Conservation (phyloP, 1,139 yeast genomes). For the Suhomyces yuchorum region DNA sequence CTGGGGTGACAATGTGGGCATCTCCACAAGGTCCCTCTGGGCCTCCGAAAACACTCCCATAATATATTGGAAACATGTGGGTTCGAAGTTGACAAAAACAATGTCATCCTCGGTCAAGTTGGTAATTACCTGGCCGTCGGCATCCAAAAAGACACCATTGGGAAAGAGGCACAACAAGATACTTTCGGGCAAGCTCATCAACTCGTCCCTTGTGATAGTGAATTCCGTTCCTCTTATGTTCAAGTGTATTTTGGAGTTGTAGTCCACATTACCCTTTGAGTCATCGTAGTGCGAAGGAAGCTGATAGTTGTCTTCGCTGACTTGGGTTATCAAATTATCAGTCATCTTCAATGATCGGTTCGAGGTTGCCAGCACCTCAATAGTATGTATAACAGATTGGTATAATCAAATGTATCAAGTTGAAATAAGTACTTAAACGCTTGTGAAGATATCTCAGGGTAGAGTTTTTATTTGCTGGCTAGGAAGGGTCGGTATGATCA, state of each 20-base stretch:
- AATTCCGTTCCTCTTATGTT: constrained; percentile 65
- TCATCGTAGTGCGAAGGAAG: constrained; percentile 23
- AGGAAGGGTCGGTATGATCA: not conserved
- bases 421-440: not conserved
- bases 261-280: constrained; percentile 42
- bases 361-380: constrained; percentile 20
- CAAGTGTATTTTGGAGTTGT: constrained; percentile 64
- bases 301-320: constrained; percentile 44
- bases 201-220: constrained; percentile 80
- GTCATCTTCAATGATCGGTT: constrained; percentile 25
- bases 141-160: constrained; percentile 82
- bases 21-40: constrained; percentile 36
- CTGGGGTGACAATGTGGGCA: constrained; percentile 32
- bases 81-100: constrained; percentile 82
- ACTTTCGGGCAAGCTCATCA: constrained; percentile 89
- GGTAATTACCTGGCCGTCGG: constrained; percentile 71
- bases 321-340: constrained; percentile 65
- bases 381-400: not conserved
- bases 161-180: constrained; percentile 85
- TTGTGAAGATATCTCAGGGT: not conserved
- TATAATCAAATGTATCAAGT: not conserved
- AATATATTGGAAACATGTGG: constrained; percentile 82
- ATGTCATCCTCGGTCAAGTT: constrained; percentile 75
- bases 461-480: not conserved
- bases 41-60: constrained; percentile 62